Percentiles rank a stretch among this genome's conserved stretches.
Conservation (phyloP, 2,329 filamentous ascomycete species). For the Alternaria postmessia region DNA sequence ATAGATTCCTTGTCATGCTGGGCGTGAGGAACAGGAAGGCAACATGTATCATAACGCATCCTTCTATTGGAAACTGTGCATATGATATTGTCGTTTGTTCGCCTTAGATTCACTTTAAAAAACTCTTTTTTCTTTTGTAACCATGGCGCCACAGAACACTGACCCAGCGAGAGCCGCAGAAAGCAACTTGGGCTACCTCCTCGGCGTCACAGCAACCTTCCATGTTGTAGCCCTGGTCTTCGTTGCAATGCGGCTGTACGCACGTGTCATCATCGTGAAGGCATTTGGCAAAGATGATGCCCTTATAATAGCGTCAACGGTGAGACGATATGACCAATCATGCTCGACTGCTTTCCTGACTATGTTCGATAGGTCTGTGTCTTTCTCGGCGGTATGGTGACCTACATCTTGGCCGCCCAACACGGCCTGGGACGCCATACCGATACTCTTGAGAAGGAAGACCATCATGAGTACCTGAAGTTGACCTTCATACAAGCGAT, state of each 20-base stretch:
- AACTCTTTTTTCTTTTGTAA: not conserved
- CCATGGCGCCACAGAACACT: not conserved
- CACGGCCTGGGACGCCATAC: constrained; percentile 1
- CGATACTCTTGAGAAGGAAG: not conserved
- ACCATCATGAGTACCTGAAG: not conserved
- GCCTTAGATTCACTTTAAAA: not conserved
- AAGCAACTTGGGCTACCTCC: not conserved
- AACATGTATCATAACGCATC: not conserved
- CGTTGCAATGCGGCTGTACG: not conserved
- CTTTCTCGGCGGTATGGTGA: constrained; percentile 1
- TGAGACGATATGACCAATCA: not conserved
- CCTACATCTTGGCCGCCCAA: not conserved
- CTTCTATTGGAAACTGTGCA: not conserved
- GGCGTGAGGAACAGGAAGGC: not conserved
- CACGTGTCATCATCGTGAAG: not conserved
- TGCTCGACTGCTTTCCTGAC: not conserved
- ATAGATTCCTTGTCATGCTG: not conserved
- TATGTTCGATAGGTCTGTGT: not conserved
- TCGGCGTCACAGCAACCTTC: not conserved
- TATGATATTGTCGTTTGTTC: not conserved
- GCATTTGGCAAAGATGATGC: not conserved
- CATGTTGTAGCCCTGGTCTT: not conserved
- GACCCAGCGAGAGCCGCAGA: not conserved
- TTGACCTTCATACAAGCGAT: not conserved
- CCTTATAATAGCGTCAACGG: not conserved